A percentile compares a stretch with the other conserved stretches of the same genome.
Evolutionary conservation across 176 grass and related monocot species (phyloP).

Genomic region (Zoysia pacifica): DNA sequence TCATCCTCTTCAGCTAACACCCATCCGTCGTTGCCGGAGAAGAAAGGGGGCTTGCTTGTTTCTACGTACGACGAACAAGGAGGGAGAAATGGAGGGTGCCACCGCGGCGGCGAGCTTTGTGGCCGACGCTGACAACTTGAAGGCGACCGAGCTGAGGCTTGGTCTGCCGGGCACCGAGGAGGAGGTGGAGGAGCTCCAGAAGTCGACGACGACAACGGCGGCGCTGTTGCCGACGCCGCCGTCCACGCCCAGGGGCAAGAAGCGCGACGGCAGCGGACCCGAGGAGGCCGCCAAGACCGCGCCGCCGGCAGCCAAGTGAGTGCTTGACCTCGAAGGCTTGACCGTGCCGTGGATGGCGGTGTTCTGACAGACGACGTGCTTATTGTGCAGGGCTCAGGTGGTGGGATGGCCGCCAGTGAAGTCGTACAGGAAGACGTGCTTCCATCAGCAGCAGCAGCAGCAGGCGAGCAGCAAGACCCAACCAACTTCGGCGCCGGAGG

Average conservation of each 20-base stretch:
- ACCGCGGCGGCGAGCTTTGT: slow-evolving; percentile 25
- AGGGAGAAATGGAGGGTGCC: slow-evolving; percentile 50
- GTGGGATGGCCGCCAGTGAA: slow-evolving; percentile 92
- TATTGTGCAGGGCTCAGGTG: slow-evolving; percentile 63
- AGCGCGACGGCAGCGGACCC: slow-evolving; percentile 41
- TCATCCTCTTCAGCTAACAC: not conserved
- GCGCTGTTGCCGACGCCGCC: slow-evolving; percentile 14
- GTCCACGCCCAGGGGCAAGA: slow-evolving; percentile 39
- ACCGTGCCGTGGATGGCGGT: not conserved
- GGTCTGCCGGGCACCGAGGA: slow-evolving; percentile 69
- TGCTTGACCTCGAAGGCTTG: not conserved
- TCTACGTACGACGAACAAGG: no score
- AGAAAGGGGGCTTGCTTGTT: no score
- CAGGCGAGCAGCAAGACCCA: slow-evolving; percentile 34
- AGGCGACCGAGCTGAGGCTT: slow-evolving; percentile 88
- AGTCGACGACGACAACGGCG: not conserved
- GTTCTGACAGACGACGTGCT: not conserved
- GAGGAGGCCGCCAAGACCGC: slow-evolving; percentile 10
- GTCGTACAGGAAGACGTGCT: slow-evolving; percentile 88
- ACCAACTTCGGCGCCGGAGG: slow-evolving; percentile 28
- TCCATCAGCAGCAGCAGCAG: slow-evolving; percentile 43
- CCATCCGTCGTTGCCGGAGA: not conserved
- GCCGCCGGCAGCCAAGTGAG: slow-evolving; percentile 50
- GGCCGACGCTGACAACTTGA: slow-evolving; percentile 59
- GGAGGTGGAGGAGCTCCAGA: slow-evolving; percentile 11